Evolutionary conservation across 1,139 yeast genomes (phyloP), one percentile per base, ranked within the genome.

Genomic region (Yamadazyma atlantica): DNA sequence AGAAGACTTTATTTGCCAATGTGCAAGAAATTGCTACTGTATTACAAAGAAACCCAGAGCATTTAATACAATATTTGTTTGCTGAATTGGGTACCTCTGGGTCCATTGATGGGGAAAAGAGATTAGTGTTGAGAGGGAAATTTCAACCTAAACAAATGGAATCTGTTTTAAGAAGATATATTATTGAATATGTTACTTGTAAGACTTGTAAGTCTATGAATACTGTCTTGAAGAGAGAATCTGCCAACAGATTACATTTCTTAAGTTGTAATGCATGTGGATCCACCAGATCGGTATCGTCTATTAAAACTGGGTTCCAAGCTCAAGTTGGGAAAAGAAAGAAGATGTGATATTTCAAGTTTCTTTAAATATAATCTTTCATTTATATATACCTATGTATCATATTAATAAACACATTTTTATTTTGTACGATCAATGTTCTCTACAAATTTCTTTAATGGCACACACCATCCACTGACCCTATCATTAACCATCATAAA

Each of bases 41-140:
- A 43, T 78, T 92, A 73, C 97, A 90, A 69, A 84, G 99, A 73
- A 87, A 90, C 41, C 94, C 96, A 51, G 98, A 92, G 58, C 98
- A 94, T 69, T 83, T 92, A 51, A 92, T 90, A 64, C 97, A 89
- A 72, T 92, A 86, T 68, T 71, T 92, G 67, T 94, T 92, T 67
- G 97, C 98, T 2, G 99, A 92, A 73, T 77, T 92, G 78, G 99
- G 98, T 82, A 92, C 99, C 17, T 88, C 97, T 2, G 99, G 99
- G 60, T 90, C 97, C 42, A 92, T 92, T 45, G 99, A 92, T 69
- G 98, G 97, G 62, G 90, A 89, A 64, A 87, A 89, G 74, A 84
- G 98, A 67, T 79, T 92, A 60, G 90, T 92, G 47, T 89, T 92
- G 64, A 92, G 89, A 76, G 99, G 99, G 73, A 86, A 95, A 66